A percentile compares a stretch with the other conserved stretches of the same genome.
Evolutionary conservation across 257 asterid genomes (phyloP).

Genomic region (Coffea canephora): DNA sequence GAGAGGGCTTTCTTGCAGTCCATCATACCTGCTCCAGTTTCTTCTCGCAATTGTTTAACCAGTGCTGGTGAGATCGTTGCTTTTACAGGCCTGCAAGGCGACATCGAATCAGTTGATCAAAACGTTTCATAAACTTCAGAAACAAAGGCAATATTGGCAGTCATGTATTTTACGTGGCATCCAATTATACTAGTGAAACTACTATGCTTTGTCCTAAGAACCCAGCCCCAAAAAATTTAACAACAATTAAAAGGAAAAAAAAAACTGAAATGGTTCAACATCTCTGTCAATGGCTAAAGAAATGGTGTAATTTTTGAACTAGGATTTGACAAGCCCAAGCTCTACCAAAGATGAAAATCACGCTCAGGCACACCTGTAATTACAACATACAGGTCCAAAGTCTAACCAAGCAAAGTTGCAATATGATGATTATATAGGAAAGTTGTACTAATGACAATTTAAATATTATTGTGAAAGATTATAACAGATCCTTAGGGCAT

Average conservation of each 20-base stretch:
- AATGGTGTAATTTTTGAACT: too few species aligned
- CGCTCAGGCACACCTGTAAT: background rate
- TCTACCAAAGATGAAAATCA: background rate
- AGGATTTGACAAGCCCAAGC: background rate
- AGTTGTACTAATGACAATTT: too few species aligned
- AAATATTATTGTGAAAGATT: too few species aligned
- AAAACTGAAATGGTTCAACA: background rate
- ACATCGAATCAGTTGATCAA: background rate
- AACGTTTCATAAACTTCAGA: background rate
- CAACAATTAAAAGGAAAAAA: background rate
- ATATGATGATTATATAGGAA: too few species aligned
- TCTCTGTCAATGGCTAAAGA: too few species aligned
- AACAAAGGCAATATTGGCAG: background rate
- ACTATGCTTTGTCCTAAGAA: background rate
- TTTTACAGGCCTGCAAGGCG: conserved; percentile 54
- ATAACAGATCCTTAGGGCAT: too few species aligned
- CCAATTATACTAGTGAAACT: background rate
- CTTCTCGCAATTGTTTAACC: conserved; percentile 91
- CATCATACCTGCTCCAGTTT: conserved; percentile 99
- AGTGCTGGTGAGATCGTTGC: conserved; percentile 62
- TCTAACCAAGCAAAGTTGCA: background rate
- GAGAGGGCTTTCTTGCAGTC: conserved; percentile 97
- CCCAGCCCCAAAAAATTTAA: background rate
- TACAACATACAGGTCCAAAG: background rate
- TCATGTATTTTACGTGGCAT: background rate